Conservation (phyloP, 2,329 filamentous ascomycete species). For the Purpureocillium takamizusanense region DNA sequence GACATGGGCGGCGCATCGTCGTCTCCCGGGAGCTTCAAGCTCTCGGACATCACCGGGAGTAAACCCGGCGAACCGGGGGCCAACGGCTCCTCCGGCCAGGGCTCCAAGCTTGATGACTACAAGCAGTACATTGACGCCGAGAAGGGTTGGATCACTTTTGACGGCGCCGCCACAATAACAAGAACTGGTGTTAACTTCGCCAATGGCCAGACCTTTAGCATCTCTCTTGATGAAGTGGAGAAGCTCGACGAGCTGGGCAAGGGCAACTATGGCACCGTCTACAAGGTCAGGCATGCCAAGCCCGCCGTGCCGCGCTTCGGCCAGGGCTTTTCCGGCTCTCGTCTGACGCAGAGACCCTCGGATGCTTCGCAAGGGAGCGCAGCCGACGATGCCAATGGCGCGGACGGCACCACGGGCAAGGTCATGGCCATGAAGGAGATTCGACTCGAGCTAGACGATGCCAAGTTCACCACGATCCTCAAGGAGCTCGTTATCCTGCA, state of each 20-base stretch:
- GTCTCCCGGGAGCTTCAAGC: constrained; percentile 28
- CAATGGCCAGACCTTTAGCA: constrained; percentile 80
- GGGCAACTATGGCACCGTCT: constrained; percentile 96
- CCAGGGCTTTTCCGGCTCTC: constrained; percentile 42
- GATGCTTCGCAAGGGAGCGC: constrained; percentile 22
- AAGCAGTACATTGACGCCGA: constrained; percentile 84
- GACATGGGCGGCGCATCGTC: constrained; percentile 31
- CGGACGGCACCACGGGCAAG: constrained; percentile 53
- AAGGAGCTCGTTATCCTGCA: constrained; percentile 97
- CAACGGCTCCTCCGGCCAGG: constrained; percentile 24
- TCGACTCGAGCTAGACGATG: constrained; percentile 86
- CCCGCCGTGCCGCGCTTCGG: constrained; percentile 49
- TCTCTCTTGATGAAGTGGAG: constrained; percentile 92
- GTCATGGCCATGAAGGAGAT: constrained; percentile 99
- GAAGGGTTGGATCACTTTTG: constrained; percentile 84
- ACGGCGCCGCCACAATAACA: constrained; percentile 84
- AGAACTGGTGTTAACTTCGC: constrained; percentile 87
- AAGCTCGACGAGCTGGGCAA: constrained; percentile 90
- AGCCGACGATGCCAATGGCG: constrained; percentile 18
- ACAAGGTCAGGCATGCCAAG: constrained; percentile 85
- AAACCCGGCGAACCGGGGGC: constrained; percentile 11
- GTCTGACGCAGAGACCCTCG: constrained; percentile 26
- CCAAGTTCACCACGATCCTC: constrained; percentile 93
- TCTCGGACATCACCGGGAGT: constrained; percentile 29
- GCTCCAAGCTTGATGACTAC: constrained; percentile 49